Evolutionary conservation across 768 basidiomycete genomes (phyloP).

Genomic region (Rhodotorula graminis): DNA sequence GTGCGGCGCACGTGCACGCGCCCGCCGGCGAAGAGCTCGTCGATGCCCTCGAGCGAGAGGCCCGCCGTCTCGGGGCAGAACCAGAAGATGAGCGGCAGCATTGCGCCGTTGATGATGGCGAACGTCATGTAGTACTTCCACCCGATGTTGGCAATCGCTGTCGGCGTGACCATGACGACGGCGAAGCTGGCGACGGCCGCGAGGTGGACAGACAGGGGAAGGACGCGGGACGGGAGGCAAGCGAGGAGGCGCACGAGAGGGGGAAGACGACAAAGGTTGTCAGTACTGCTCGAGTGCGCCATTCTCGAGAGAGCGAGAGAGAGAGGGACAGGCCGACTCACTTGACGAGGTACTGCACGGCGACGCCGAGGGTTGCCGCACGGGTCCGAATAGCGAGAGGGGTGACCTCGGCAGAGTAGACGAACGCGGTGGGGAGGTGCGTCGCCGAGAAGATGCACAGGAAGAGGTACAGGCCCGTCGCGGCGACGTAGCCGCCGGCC

Average conservation of each 20-base stretch:
- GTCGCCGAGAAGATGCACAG: slow-evolving; percentile 20
- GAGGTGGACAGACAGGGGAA: too few relatives aligned
- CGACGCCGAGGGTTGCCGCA: slow-evolving; percentile 33
- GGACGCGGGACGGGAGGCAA: too few relatives aligned
- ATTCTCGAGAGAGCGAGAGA: too few relatives aligned
- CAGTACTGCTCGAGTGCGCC: too few relatives aligned
- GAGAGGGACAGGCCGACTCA: too few relatives aligned
- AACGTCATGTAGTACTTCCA: not conserved
- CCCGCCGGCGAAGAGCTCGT: slow-evolving; percentile 35
- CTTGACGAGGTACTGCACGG: slow-evolving; percentile 27
- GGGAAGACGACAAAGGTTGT: too few relatives aligned
- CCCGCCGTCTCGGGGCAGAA: not conserved
- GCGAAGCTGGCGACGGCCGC: too few relatives aligned
- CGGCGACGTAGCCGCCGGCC: slow-evolving; percentile 33
- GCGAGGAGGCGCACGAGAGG: too few relatives aligned
- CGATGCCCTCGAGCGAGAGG: slow-evolving; percentile 33
- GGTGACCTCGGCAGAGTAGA: slow-evolving; percentile 33
- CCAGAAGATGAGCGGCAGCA: too few relatives aligned
- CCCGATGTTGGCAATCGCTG: slow-evolving; percentile 22
- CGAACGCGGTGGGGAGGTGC: slow-evolving; percentile 32
- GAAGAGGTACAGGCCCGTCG: slow-evolving; percentile 31
- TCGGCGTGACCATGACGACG: slow-evolving; percentile 36
- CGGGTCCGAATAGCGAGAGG: slow-evolving; percentile 35
- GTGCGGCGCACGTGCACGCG: slow-evolving; percentile 35
- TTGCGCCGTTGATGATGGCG: not conserved